Evolutionary conservation across 768 basidiomycete species (phyloP).

Genomic region (Hericium erinaceus): DNA sequence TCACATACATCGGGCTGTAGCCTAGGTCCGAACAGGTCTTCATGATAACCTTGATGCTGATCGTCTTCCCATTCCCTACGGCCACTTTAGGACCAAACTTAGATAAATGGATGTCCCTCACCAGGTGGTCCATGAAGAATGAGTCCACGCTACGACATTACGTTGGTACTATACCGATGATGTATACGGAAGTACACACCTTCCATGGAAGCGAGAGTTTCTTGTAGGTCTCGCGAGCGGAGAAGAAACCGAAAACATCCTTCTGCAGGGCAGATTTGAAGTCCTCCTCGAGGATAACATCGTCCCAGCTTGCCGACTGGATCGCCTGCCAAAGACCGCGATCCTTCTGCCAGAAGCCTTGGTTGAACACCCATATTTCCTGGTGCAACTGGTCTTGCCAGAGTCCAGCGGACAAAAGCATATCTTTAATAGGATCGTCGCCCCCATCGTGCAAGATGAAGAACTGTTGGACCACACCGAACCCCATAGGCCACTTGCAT

Average conservation of each 20-base stretch:
- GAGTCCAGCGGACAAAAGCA: slow-evolving; percentile 44
- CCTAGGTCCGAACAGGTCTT: slow-evolving; percentile 55
- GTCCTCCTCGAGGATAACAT: slow-evolving; percentile 60
- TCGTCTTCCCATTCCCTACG: slow-evolving; percentile 76
- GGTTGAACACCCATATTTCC: slow-evolving; percentile 73
- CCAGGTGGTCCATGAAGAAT: slow-evolving; percentile 82
- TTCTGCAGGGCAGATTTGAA: slow-evolving; percentile 63
- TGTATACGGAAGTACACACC: slow-evolving; percentile 24
- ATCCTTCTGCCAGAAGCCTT: slow-evolving; percentile 60
- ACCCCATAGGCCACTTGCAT: slow-evolving; percentile 22
- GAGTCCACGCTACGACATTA: slow-evolving; percentile 51
- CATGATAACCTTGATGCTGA: slow-evolving; percentile 77
- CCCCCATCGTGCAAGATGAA: slow-evolving; percentile 57
- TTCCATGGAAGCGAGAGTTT: slow-evolving; percentile 78
- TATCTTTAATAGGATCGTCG: slow-evolving; percentile 38
- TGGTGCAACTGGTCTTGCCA: slow-evolving; percentile 47
- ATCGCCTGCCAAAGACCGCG: slow-evolving; percentile 43
- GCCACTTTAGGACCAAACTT: not conserved
- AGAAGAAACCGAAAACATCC: slow-evolving; percentile 74
- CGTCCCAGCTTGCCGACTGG: slow-evolving; percentile 56
- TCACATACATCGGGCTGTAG: slow-evolving; percentile 70
- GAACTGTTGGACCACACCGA: slow-evolving; percentile 21
- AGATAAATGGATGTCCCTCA: slow-evolving; percentile 14
- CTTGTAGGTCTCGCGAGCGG: slow-evolving; percentile 65
- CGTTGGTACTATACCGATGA: not conserved